Evolutionary conservation across 2,329 filamentous ascomycete genomes (phyloP).

Genomic region (Aspergillus fijiensis): DNA sequence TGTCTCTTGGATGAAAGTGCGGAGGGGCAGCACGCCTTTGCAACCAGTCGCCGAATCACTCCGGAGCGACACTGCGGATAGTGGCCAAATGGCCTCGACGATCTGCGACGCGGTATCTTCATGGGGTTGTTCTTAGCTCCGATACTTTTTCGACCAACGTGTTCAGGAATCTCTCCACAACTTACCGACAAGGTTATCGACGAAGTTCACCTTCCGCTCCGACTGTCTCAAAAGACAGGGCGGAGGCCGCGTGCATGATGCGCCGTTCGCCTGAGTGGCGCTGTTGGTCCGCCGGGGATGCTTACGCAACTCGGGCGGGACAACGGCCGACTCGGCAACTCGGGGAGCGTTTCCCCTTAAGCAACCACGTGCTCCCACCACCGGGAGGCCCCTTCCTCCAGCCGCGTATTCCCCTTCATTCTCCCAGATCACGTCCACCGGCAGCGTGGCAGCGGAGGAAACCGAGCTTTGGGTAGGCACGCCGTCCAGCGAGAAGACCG

Average conservation of each 20-base stretch:
- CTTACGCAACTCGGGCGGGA: slow-evolving; percentile 43
- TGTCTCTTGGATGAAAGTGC: slow-evolving; percentile 97
- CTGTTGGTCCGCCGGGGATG: slow-evolving; percentile 56
- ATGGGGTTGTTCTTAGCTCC: slow-evolving; percentile 25
- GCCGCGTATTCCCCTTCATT: slow-evolving; percentile 35
- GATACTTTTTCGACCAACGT: slow-evolving; percentile 27
- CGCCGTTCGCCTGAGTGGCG: slow-evolving; percentile 50
- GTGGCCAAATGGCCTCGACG: slow-evolving; percentile 94
- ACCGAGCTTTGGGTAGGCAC: slow-evolving; percentile 67
- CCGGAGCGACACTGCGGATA: slow-evolving; percentile 76
- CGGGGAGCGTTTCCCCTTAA: slow-evolving; percentile 31
- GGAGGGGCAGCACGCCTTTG: slow-evolving; percentile 80
- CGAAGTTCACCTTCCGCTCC: slow-evolving; percentile 91
- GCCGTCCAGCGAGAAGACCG: slow-evolving; percentile 70
- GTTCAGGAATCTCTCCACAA: slow-evolving; percentile 37
- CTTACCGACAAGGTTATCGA: slow-evolving; percentile 98
- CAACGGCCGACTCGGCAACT: slow-evolving; percentile 30
- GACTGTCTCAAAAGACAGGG: slow-evolving; percentile 79
- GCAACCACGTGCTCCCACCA: slow-evolving; percentile 28
- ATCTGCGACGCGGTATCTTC: slow-evolving; percentile 96
- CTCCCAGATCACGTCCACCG: slow-evolving; percentile 54
- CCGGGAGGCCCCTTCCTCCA: slow-evolving; percentile 26
- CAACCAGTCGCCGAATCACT: slow-evolving; percentile 63
- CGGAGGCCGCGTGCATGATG: slow-evolving; percentile 59
- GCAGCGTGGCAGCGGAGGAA: slow-evolving; percentile 64